Evolutionary conservation across 345 rosid genomes (phyloP), one percentile per base, ranked within the genome.

Genomic region (Salix brachista): DNA sequence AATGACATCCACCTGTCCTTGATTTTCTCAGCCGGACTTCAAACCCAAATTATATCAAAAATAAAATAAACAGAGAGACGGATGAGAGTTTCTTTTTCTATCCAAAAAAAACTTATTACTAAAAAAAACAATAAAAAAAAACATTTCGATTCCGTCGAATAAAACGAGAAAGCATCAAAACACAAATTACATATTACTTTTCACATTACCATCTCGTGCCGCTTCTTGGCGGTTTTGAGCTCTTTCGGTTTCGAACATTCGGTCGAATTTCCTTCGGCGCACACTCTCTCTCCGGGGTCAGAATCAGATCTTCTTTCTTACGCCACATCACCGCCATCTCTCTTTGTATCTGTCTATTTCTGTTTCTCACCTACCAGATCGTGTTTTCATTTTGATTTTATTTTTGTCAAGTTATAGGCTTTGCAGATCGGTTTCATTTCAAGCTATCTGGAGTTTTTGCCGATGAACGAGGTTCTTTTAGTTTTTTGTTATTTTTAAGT

Each of bases 161-260:
- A 67, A 71, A 62, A 18, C 16, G 10, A n/a, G 11, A 32, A 26
- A 16, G 18, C 41, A 72, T 46, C 48, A 39, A 48, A 26, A 8
- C 23, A 18, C 17, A 26, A 25, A n/a, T 25, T 71, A 34, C 19
- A 37, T 18, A 37, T 3, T 48, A 26, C 28, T 70, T 52, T n/a
- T 18, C 41, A 7, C 37, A 58, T 56, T 26, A 74, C 75, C 61
- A 26, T 65, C 56, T 78, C 66, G 74, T 71, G 79, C 83, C 79
- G 32, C 77, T 62, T 79, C 80, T 84, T 81, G 83, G 85, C 86
- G 81, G 82, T 50, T 83, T 75, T 69, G 42, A 68, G 80, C 83
- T 75, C 67, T 50, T 77, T 75, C 81, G 54, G 70, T 71, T 80
- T 79, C 80, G 87, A 80, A 83, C 88, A 70, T 79, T 75, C 79